Evolutionary conservation across 2,329 filamentous ascomycete genomes (phyloP).

Genomic region (Arthrinium phaeospermum): DNA sequence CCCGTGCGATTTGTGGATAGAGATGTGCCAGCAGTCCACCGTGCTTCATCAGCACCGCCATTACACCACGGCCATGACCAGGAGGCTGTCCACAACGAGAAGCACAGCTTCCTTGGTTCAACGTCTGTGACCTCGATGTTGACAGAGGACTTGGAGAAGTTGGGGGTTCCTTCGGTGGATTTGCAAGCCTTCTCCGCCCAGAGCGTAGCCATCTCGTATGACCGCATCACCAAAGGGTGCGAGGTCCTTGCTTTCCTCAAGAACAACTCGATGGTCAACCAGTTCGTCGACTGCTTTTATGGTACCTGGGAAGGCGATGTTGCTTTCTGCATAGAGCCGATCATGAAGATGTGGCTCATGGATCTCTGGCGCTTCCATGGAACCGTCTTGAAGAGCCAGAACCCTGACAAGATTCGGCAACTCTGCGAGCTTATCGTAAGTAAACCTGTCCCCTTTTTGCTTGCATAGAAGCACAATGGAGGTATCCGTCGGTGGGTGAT

Average conservation of each 20-base stretch:
- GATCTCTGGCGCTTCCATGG: conserved; percentile 36
- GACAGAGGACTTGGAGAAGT: conserved; percentile 36
- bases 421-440: conserved; percentile 34
- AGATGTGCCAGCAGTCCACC: conserved; percentile 4
- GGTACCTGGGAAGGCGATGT: conserved; percentile 36
- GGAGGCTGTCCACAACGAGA: conserved; percentile 29
- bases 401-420: conserved; percentile 39
- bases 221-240: conserved; percentile 38
- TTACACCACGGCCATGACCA: conserved; percentile 30
- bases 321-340: conserved; percentile 34
- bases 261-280: conserved; percentile 36
- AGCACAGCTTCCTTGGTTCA: conserved; percentile 38
- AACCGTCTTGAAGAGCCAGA: conserved; percentile 36
- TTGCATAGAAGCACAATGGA: not conserved
- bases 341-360: conserved; percentile 42
- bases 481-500: not conserved
- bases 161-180: conserved; percentile 33
- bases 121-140: conserved; percentile 41
- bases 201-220: conserved; percentile 36
- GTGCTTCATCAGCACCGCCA: conserved; percentile 40
- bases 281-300: conserved; percentile 37
- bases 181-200: conserved; percentile 33
- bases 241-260: conserved; percentile 40
- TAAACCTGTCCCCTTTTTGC: not conserved
- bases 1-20: not conserved